A percentile compares a stretch with the other conserved stretches of the same genome.
Conservation (phyloP, 108 stramenopile species). For the Epipyxis sp. region DNA sequence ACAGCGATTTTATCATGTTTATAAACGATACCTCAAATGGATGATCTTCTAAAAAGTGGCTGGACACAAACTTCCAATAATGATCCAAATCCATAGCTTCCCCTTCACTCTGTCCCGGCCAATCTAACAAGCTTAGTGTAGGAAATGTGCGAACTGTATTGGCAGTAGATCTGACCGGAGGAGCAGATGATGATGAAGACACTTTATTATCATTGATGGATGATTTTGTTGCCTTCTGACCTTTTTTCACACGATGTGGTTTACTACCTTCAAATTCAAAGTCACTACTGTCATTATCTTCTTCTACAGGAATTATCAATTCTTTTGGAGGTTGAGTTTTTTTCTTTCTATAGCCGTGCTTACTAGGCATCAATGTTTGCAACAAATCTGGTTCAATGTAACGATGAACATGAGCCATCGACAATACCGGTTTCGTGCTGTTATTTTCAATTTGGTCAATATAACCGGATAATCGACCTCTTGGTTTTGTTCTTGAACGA, state of each 20-base stretch:
- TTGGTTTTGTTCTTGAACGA: too few species aligned
- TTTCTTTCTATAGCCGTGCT: too few species aligned
- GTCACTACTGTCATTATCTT: neutral
- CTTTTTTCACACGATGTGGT: too few species aligned
- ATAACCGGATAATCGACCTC: too few species aligned
- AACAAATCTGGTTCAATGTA: neutral
- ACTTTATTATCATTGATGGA: neutral
- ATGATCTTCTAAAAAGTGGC: conserved; percentile 29
- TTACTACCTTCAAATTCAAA: conserved; percentile 1
- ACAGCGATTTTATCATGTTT: too few species aligned
- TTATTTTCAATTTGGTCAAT: too few species aligned
- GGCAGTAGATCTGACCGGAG: neutral
- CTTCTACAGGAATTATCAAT: neutral
- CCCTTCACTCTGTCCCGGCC: conserved; percentile 15
- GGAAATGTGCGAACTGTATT: neutral
- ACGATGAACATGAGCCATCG: neutral
- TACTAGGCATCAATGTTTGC: neutral
- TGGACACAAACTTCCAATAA: conserved; percentile 32
- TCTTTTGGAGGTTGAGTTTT: conserved; percentile 10
- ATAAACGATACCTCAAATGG: neutral
- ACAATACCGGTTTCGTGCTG: neutral
- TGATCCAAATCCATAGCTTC: conserved; percentile 37
- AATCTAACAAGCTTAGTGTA: conserved; percentile 23
- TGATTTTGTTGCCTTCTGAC: neutral
- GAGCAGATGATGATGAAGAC: neutral